Percentiles rank a stretch among this genome's conserved stretches.
Conservation (phyloP, 2,329 filamentous ascomycete species). For the Didymella exigua region DNA sequence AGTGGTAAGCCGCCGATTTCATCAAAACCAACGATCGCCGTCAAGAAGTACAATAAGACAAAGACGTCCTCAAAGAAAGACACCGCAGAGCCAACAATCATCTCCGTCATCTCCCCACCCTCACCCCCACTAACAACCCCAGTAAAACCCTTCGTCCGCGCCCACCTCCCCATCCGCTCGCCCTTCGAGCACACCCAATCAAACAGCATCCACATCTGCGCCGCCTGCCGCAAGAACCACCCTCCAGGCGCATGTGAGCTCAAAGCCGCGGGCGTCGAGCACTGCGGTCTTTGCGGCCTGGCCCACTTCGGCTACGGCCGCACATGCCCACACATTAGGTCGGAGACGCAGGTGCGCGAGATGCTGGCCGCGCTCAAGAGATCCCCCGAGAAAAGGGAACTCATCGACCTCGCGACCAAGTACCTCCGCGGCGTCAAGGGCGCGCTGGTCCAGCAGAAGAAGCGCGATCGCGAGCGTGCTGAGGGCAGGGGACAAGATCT, state of each 20-base stretch:
- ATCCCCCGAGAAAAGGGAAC: slow-evolving; percentile 60
- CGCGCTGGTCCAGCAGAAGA: slow-evolving; percentile 60
- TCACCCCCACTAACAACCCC: slow-evolving; percentile 21
- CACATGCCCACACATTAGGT: slow-evolving; percentile 66
- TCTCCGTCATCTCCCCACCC: slow-evolving; percentile 8
- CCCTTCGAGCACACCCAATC: slow-evolving; percentile 29
- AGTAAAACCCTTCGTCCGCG: slow-evolving; percentile 45
- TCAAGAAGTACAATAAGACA: slow-evolving; percentile 4
- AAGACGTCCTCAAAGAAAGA: not conserved
- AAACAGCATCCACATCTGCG: slow-evolving; percentile 49
- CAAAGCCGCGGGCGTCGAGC: slow-evolving; percentile 63
- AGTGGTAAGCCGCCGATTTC: slow-evolving; percentile 10
- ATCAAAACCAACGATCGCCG: not conserved
- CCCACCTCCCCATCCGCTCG: slow-evolving; percentile 34
- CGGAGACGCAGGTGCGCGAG: slow-evolving; percentile 65
- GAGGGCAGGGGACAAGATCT: not conserved
- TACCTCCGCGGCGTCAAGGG: slow-evolving; percentile 65
- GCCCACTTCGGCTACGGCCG: slow-evolving; percentile 64
- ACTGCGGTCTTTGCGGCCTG: slow-evolving; percentile 67
- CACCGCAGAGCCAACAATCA: not conserved
- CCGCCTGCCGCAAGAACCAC: slow-evolving; percentile 62
- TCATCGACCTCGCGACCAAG: slow-evolving; percentile 60
- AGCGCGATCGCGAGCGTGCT: slow-evolving; percentile 44
- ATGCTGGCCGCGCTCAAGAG: slow-evolving; percentile 68
- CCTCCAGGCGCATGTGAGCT: slow-evolving; percentile 64